phyloP scores from a whole-genome alignment of 2,329 filamentous ascomycete species.

The Alternaria triticina region DNA sequence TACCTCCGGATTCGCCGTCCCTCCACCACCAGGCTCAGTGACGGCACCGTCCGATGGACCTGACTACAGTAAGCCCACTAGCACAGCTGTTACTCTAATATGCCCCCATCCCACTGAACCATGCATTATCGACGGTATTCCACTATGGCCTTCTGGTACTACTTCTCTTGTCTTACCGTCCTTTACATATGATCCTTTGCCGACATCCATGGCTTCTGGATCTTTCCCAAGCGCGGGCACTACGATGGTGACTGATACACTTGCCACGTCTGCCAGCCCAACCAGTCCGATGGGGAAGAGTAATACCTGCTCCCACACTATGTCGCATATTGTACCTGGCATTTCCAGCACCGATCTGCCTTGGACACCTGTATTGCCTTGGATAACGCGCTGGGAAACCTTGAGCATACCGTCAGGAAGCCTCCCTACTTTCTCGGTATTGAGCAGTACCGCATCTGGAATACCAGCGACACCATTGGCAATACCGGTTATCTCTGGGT shows the following conservation, averaged over 20 bases:
- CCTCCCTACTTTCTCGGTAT: background rate
- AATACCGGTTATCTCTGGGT: background rate
- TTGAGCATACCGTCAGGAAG: background rate
- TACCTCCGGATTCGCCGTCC: background rate
- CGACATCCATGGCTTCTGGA: background rate
- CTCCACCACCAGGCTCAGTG: background rate
- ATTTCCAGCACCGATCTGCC: background rate
- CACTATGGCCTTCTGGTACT: background rate
- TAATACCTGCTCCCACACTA: background rate
- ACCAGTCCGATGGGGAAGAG: background rate
- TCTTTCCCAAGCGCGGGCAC: background rate
- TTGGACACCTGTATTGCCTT: background rate
- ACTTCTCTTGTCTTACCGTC: background rate
- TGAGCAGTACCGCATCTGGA: background rate
- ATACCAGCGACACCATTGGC: background rate
- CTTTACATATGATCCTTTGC: background rate
- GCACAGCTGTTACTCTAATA: background rate
- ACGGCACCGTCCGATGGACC: background rate
- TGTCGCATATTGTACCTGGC: background rate
- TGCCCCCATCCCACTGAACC: background rate
- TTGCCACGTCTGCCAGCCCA: background rate
- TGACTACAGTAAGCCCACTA: background rate
- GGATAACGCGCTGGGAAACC: background rate
- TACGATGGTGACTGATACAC: background rate
- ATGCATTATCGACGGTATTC: constrained; percentile 6